phyloP scores from a whole-genome alignment of 2,329 filamentous ascomycete genomes.

The Hypoxylon sp. region DNA sequence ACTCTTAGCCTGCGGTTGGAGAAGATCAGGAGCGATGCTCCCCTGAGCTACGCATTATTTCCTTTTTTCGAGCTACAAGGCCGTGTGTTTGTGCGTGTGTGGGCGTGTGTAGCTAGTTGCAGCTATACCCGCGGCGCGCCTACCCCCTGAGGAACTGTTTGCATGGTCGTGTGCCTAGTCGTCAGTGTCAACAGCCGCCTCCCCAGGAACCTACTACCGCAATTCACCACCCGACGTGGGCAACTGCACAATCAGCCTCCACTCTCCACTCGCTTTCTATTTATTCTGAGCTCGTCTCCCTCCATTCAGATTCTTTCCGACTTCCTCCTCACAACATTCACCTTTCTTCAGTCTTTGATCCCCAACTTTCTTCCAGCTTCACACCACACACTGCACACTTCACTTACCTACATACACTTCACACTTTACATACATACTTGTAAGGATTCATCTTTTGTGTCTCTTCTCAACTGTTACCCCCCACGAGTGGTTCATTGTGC shows the following conservation, averaged over 20 bases:
- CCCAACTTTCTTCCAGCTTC: neutral
- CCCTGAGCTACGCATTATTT: neutral
- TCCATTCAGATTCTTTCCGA: neutral
- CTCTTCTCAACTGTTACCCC: neutral
- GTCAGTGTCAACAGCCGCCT: neutral
- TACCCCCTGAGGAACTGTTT: neutral
- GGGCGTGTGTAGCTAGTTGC: no score
- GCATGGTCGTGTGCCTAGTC: neutral
- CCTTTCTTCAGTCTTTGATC: neutral
- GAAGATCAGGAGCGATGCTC: no score
- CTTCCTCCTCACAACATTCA: neutral
- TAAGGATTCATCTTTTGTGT: neutral
- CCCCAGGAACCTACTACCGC: neutral
- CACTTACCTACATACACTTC: no score
- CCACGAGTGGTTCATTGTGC: neutral
- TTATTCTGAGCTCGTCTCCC: neutral
- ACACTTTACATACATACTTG: no score
- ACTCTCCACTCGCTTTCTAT: neutral
- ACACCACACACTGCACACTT: no score
- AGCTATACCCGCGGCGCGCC: neutral
- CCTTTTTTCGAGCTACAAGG: neutral
- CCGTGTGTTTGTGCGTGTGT: neutral
- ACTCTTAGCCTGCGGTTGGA: no score
- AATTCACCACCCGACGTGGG: neutral
- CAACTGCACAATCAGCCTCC: neutral